Evolutionary conservation across 306 rosid genomes (phyloP), one percentile per base, ranked within the genome.

Genomic region (Heteromeles arbutifolia): DNA sequence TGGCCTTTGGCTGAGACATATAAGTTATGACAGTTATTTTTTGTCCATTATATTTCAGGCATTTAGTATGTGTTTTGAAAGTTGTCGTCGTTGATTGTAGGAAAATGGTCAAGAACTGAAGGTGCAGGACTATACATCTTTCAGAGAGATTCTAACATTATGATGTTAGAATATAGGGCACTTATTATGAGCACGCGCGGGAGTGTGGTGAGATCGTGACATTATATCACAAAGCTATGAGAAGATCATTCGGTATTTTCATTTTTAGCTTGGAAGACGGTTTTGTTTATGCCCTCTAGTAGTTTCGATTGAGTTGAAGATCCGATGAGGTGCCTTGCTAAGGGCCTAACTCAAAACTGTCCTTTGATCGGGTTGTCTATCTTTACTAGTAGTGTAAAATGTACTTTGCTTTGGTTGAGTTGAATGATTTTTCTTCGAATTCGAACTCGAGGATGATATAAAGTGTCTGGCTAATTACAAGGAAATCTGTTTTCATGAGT

Each of bases 71-170:
- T 11, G 44, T 74, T 21, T 13, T 62, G 70, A 74, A 53, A 44
- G 22, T 62, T 62, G 24, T 62, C 44, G n/a, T 44, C 48, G 15
- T 45, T 74, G 57, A 26, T 62, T 74, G 77, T 50, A 74, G 77
- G 77, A 74, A 15, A 64, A 74, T 74, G 53, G 70, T 44, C 48
- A 74, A 74, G 77, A 74, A 74, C 77, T 74, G 77, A 73, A 74
- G 48, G 28, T 65, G 52, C 69, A 11, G 34, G 59, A 25, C 21
- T 10, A 18, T 44, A 69, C 70, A 43, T 43, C 70, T 41, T 45
- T 74, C 14, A 41, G 18, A 24, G 68, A 73, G 15, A 74, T 43
- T 41, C 31, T 19, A 45, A 65, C 26, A 3, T 34, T 37, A 65
- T 21, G n/a, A 65, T 61, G 70, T 19, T 44, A 74, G 69, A 44